A percentile compares a stretch with the other conserved stretches of the same genome.
phyloP scores from a whole-genome alignment of 768 basidiomycete genomes.

The Candolleomyces eurysporus region DNA sequence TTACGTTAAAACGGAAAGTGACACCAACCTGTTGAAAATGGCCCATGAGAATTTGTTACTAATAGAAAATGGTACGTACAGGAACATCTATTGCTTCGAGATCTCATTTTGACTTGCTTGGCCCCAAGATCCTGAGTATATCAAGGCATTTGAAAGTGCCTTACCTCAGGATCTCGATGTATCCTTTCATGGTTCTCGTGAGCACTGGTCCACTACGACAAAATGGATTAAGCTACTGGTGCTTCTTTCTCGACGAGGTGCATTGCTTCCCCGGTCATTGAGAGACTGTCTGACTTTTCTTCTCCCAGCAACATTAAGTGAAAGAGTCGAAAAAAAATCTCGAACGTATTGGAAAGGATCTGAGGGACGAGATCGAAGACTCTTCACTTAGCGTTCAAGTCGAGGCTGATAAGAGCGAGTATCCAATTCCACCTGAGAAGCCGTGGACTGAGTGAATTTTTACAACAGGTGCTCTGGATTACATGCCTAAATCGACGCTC shows the following conservation, averaged over 20 bases:
- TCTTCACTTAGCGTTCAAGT: background rate
- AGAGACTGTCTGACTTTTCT: background rate
- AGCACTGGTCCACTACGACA: background rate
- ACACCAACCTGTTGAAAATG: background rate
- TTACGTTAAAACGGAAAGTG: background rate
- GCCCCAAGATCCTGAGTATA: background rate
- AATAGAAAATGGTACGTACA: background rate
- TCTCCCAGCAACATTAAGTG: background rate
- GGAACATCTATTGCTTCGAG: background rate
- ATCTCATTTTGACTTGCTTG: background rate
- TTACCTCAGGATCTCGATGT: background rate
- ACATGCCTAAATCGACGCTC: background rate
- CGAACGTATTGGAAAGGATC: background rate
- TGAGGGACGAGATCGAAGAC: background rate
- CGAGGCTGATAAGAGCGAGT: background rate
- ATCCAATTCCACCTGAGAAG: background rate
- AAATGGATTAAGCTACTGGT: background rate
- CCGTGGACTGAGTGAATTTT: background rate
- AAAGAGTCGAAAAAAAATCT: background rate
- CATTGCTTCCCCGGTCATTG: background rate
- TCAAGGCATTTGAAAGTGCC: background rate
- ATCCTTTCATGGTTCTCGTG: background rate
- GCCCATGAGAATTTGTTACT: background rate
- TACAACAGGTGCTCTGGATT: background rate
- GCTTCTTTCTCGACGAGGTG: background rate